Conservation (phyloP, 2,329 filamentous ascomycete species). For the Penicillium sp. region DNA sequence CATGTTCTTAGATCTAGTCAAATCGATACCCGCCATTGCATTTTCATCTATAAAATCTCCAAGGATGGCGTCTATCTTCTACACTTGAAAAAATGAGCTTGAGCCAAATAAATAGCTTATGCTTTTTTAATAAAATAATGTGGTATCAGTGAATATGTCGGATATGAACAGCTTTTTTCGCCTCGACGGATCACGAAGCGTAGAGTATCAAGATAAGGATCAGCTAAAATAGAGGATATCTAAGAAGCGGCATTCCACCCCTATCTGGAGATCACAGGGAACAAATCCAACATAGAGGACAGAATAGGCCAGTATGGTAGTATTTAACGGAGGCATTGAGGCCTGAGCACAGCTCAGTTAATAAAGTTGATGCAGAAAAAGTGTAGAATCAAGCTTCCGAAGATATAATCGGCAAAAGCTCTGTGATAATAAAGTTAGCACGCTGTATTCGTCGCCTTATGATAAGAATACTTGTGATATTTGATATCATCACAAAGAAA, state of each 20-base stretch:
- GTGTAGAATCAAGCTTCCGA: conserved; percentile 92
- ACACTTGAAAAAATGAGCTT: not conserved
- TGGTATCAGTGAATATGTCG: not conserved
- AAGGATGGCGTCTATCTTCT: not conserved
- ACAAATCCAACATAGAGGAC: conserved; percentile 6
- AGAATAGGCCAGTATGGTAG: not conserved
- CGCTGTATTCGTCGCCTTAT: not conserved
- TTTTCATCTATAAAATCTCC: not conserved
- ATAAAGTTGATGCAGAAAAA: conserved; percentile 99
- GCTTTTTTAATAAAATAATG: not conserved
- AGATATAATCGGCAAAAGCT: conserved; percentile 93
- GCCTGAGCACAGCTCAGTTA: conserved; percentile 62
- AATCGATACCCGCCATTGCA: conserved; percentile 13
- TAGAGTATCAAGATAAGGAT: not conserved
- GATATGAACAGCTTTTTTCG: conserved; percentile 1
- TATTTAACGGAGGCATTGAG: not conserved
- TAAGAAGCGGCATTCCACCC: not conserved
- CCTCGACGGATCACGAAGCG: not conserved
- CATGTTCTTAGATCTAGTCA: conserved; percentile 1
- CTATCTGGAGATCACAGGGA: not conserved
- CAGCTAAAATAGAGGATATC: not conserved
- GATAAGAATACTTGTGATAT: not conserved
- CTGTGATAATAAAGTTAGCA: conserved; percentile 46
- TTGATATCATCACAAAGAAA: not conserved
- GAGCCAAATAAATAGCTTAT: not conserved